Evolutionary conservation across 352 stramenopile genomes (phyloP), one percentile per base, ranked within the genome.

Genomic region (Phytophthora multivora): DNA sequence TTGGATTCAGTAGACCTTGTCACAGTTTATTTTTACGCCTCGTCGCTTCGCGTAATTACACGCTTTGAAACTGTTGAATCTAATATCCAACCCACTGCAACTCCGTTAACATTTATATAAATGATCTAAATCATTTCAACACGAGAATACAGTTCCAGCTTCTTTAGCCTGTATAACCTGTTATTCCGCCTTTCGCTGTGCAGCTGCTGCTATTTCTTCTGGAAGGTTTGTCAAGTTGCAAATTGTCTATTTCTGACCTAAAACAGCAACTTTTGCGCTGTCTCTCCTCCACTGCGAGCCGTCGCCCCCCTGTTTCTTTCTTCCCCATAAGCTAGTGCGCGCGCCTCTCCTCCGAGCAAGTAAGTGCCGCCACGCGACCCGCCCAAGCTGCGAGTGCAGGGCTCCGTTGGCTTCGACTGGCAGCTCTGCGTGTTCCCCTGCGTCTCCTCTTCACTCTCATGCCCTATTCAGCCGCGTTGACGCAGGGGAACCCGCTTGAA

Each of bases 241-340:
- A 63, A 68, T 63, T 63, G 26, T 23, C 49, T 63, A 66, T 71
- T 71, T 67, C 42, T 10, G 49, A 60, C 25, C 51, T 61, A 59
- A 63, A 68, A 39, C 18, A 18, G 7, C 39, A 38, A 23, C 13
- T 61, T 65, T 62, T 54, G 41, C 52, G 51, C 57, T 67, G 63
- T 71, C 55, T 67, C 57, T 66, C 50, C 63, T 71, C 59, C 48
- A 60, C 28, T 68, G 54, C 66, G 66, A 71, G 55, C 39, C 66
- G 66, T 69, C 63, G 65, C 56, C 57, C 59, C n/a, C 60, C 63
- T 73, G 43, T 67, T 76, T 76, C 68, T 76, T 73, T 76, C 63
- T 61, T 76, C 51, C 48, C 43, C 62, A 75, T 66, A 55, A 72
- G 57, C 47, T 39, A 76, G 68, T 70, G 63, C 56, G 51, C 61